These are phyloP conservation scores for Melastoma candidum DNA, from an alignment of 441 rosid species.

Conservation along the genomic window DNA sequence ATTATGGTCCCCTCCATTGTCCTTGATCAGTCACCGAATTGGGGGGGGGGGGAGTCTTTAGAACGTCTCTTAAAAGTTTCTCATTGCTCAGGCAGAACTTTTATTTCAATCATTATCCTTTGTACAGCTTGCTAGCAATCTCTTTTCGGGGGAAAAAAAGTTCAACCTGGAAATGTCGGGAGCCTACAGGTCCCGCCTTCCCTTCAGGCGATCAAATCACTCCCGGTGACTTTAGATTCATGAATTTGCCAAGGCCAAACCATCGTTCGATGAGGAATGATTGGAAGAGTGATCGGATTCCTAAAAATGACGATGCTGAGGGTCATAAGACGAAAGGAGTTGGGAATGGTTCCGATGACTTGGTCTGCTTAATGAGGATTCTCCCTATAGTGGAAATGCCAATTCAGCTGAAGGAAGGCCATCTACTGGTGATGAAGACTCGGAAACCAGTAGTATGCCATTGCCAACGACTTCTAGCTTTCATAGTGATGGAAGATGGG, in stretches of 20 bases:
- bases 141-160: slow-evolving; percentile 22
- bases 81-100: slow-evolving; percentile 26
- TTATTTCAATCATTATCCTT: slow-evolving; percentile 23
- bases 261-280: slow-evolving; percentile 22
- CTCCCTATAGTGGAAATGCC: slow-evolving; percentile 54
- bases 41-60: slow-evolving; percentile 35
- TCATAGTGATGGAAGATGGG: slow-evolving; percentile 59
- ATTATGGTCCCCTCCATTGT: slow-evolving; percentile 64
- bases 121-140: slow-evolving; percentile 22
- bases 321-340: slow-evolving; percentile 26
- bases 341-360: slow-evolving; percentile 24
- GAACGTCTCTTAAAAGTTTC: slow-evolving; percentile 33
- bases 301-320: slow-evolving; percentile 29
- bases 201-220: slow-evolving; percentile 55
- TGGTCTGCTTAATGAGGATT: slow-evolving; percentile 44
- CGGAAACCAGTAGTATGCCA: slow-evolving; percentile 25
- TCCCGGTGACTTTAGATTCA: slow-evolving; percentile 54
- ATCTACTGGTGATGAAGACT: slow-evolving; percentile 35
- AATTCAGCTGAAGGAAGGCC: slow-evolving; percentile 39
- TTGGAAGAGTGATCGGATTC: slow-evolving; percentile 15
- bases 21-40: slow-evolving; percentile 37
- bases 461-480: slow-evolving; percentile 39
- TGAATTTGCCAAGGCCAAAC: slow-evolving; percentile 39
- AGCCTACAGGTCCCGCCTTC: slow-evolving; percentile 38
- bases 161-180: slow-evolving; percentile 37